Evolutionary conservation across 805 yeast species (phyloP), one percentile per base, ranked within the genome.

Genomic region (Metschnikowia drakensbergensis): DNA sequence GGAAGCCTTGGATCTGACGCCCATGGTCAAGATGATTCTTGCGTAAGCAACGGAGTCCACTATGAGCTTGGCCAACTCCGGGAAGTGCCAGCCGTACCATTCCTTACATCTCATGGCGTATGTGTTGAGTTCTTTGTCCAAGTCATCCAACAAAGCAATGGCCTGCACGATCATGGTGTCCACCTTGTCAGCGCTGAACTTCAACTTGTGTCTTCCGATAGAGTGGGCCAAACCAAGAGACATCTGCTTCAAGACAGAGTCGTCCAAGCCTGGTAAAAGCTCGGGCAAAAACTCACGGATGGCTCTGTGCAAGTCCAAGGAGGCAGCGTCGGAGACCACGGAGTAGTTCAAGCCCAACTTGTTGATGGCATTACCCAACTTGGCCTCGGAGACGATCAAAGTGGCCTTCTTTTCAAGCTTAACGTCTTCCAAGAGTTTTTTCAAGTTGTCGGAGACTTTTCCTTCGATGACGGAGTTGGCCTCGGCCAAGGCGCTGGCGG

Each of bases 21-120:
- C 98, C 97, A 94, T 90, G 60, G 84, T 78, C 72, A 90, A 80
- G 65, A 94, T 88, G 60, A 90, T 87, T 76, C 95, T 86, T 53
- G 98, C 98, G 70, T 83, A 92, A 41, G 97, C 97, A 61, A 88
- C 92, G 58, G 96, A 91, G 74, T 92, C 99, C 58, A 86, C 83
- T 61, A 94, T 87, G 69, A 92, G 89, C 80, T 94, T 94, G 63
- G 97, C 97, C 82, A 94, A 82, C 73, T 94, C 99, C 35, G 99
- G 99, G 84, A 94, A 94, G 73, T 94, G 99, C 99, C 99, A 94
- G 58, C 99, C 99, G 75, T 94, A 94, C 99, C 99, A 94, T 76
- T 94, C 99, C 76, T 92, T 94, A 74, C 92, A 83, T 77, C 99
- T 84, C 99, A 94, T 94, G 58, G 98, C 96, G 63, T 92, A 94